Conservation (phyloP, 108 stramenopile species). For the Schizochytrium sp. region DNA sequence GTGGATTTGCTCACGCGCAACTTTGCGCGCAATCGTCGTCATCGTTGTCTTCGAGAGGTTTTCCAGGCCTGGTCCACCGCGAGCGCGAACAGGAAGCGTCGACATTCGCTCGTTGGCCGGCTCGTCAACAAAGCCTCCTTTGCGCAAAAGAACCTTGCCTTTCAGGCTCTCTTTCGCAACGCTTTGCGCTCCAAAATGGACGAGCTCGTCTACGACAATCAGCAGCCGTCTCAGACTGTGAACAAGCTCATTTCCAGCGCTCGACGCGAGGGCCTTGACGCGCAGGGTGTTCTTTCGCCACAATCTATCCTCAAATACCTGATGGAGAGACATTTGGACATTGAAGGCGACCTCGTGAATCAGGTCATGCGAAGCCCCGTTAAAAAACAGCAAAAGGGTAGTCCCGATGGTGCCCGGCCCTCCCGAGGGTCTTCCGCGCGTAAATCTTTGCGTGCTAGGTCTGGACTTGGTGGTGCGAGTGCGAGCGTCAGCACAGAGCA, state of each 20-base stretch:
- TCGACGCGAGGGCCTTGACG: not conserved
- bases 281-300: not conserved
- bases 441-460: not conserved
- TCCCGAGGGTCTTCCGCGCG: not conserved
- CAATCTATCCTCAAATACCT: not conserved
- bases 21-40: not conserved
- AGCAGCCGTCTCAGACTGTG: not conserved
- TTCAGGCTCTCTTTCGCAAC: not conserved
- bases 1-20: not conserved
- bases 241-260: not conserved
- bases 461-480: too few relatives aligned
- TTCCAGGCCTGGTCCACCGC: not conserved
- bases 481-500: too few relatives aligned
- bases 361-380: not conserved
- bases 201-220: not conserved
- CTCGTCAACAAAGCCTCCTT: not conserved
- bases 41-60: not conserved
- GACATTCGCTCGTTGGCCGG: not conserved
- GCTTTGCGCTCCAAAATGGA: not conserved
- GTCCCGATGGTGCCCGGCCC: not conserved
- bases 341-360: not conserved
- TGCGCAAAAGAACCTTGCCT: not conserved
- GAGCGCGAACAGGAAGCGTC: not conserved
- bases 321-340: not conserved
- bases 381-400: not conserved